Base-by-base conservation (phyloP, 2,329 filamentous ascomycete genomes). In the Cercospora citrullina region DNA sequence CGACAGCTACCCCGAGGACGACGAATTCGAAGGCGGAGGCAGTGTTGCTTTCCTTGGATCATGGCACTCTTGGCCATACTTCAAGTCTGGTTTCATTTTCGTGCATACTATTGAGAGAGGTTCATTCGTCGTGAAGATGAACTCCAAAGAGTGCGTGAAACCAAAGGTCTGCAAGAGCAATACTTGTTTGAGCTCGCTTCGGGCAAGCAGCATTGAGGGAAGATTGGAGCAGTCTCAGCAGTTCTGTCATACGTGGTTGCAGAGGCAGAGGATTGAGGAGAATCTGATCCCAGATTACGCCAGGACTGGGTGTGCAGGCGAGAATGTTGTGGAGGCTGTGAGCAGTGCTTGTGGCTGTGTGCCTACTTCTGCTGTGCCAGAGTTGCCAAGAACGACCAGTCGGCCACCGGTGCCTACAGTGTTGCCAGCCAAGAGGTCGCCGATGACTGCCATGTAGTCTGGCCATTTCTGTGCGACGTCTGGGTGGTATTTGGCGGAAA, bases 71-170 rank as follows among this genome's bases (percentile, higher is more conserved):
- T 86, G 84, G 68, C 81, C 82, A 1, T 81, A 76, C 69, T 86
- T 85, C 75, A 81, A 81, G 73, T 82, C 79, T 0, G 84, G 84
- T 2, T 81, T 81, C 72, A 81, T 86, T 66, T 79, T 86, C 14
- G 75, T 86, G 68, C 85, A 86, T 75, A 84, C 80, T 2, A 86
- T 86, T 65, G 84, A 86, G 76, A 77, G 83, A 7, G 84, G 84
- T 62, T 79, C 80, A 3, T 86, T 82, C 59, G 79, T 83, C 7
- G 77, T 86, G 10, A 85, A 84, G 78, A 69, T 69, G 67, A 68
- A 58, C 16, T 63, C 63, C 28, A 66, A 68, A 51, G 60, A 68
- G 59, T 73, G 71, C 30, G 65, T 63, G 12, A 65, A 62, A n/a
- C 65, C 67, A 2, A 64, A 71, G 8, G 66, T 68, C 21, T 73